These are phyloP conservation scores for Termitomyces sp. DNA, from an alignment of 768 basidiomycete species.

Conservation along the genomic window DNA sequence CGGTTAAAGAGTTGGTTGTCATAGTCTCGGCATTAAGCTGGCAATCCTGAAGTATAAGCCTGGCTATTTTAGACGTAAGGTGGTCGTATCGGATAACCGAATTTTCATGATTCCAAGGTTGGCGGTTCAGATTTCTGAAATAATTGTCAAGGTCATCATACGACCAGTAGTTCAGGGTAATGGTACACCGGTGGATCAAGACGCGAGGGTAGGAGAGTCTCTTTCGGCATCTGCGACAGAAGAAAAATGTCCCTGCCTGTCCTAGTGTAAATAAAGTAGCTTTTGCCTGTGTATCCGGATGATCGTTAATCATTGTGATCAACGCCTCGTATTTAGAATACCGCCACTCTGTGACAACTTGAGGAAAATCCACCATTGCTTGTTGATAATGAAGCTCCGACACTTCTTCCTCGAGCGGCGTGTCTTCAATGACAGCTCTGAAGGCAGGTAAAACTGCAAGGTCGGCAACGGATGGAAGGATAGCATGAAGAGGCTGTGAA, in stretches of 20 bases:
- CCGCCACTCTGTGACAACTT: slow-evolving; percentile 15
- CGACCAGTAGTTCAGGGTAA: background rate
- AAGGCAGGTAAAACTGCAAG: slow-evolving; percentile 17
- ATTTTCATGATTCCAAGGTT: slow-evolving; percentile 10
- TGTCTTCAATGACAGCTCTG: slow-evolving; percentile 18
- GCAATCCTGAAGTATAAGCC: slow-evolving; percentile 7
- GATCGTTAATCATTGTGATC: slow-evolving; percentile 12
- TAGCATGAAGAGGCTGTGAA: slow-evolving; percentile 12
- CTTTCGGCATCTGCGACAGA: background rate
- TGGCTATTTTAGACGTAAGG: background rate
- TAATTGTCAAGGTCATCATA: background rate
- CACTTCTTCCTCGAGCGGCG: slow-evolving; percentile 16
- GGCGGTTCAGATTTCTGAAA: slow-evolving; percentile 1
- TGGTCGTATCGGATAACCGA: slow-evolving; percentile 9
- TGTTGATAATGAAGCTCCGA: slow-evolving; percentile 15
- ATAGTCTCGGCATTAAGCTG: background rate
- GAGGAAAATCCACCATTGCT: slow-evolving; percentile 15
- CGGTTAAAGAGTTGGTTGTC: background rate
- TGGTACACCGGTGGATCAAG: slow-evolving; percentile 13
- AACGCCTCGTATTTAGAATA: slow-evolving; percentile 15
- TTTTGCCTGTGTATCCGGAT: background rate
- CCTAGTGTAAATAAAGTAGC: background rate
- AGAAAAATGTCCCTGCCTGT: slow-evolving; percentile 14
- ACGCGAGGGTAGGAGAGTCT: slow-evolving; percentile 13
- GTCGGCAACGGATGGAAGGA: slow-evolving; percentile 19